phyloP scores from a whole-genome alignment of 1,139 yeast species.

The Oligophagozyma castellii region DNA sequence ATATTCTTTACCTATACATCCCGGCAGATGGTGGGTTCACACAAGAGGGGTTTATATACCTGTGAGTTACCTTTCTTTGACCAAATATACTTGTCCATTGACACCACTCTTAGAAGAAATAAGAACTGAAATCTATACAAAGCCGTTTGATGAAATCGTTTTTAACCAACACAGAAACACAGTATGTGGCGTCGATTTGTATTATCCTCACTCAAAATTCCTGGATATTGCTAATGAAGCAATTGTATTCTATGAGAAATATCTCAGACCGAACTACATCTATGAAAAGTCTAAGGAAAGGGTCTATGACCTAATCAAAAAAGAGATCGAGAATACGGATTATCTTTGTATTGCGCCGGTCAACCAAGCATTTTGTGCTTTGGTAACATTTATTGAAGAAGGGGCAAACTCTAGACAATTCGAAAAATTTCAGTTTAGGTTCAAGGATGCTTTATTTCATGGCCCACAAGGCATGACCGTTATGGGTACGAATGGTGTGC shows the following conservation, averaged over 20 bases:
- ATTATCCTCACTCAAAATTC: constrained; percentile 74
- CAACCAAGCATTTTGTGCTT: constrained; percentile 69
- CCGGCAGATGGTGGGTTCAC: constrained; percentile 99
- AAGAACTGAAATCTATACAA: constrained; percentile 62
- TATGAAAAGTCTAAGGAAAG: constrained; percentile 36
- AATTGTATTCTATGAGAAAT: constrained; percentile 52
- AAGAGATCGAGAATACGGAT: constrained; percentile 69
- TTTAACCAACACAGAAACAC: constrained; percentile 62
- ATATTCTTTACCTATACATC: constrained; percentile 69
- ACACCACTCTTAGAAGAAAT: constrained; percentile 52
- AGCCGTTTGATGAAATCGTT: constrained; percentile 52
- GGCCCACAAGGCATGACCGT: constrained; percentile 87
- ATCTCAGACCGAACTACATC: constrained; percentile 64
- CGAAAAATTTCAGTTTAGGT: constrained; percentile 39
- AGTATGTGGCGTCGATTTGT: constrained; percentile 84
- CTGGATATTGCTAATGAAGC: constrained; percentile 51
- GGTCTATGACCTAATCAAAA: constrained; percentile 51
- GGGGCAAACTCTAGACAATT: constrained; percentile 58
- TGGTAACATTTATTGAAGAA: constrained; percentile 55
- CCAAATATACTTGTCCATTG: constrained; percentile 40
- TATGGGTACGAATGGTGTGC: constrained; percentile 97
- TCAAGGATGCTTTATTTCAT: constrained; percentile 68
- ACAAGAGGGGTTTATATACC: constrained; percentile 88
- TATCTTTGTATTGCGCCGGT: constrained; percentile 88
- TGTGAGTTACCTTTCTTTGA: constrained; percentile 64